Base-by-base conservation (phyloP, 345 rosid genomes). In the Psidium guajava region DNA sequence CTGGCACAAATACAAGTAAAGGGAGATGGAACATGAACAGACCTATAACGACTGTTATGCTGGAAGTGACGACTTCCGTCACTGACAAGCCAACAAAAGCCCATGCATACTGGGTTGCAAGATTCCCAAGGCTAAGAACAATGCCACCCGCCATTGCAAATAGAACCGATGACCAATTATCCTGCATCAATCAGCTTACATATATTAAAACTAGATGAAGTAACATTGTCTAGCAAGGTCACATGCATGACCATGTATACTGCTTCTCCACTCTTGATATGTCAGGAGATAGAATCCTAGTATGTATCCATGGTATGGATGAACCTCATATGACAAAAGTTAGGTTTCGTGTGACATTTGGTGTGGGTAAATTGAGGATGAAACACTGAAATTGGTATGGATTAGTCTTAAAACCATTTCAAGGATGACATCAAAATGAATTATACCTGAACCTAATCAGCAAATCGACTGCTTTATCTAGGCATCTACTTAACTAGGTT, bases 61-160 rank as follows among this genome's bases (percentile, higher is more conserved):
- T 91, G 44, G 93, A 88, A 54, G 93, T n/a, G 84, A 96, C 91
- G 40, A 95, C 98, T 92, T 93, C 93, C 18, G 95, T 93, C 12
- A 96, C 95, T 4, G 98, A 94, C 86, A 96, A 90, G 53, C 99
- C 98, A 69, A 93, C 94, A 85, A 94, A 92, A 87, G 98, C 98
- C 92, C 93, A 91, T 77, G 96, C 95, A 86, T 95, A 95, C 83
- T 93, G 98, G 55, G 98, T 90, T 42, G 93, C 83, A 51, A 96
- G 86, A 86, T 95, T 95, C 83, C 98, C 99, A 3, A 95, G 54
- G 92, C 98, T 93, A 47, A 95, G 92, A 74, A 92, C 92, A 54
- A 95, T 74, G 40, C 97, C 98, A 84, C 98, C 98, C 11, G 87
- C 94, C 96, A 93, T 91, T 57, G 99, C 95, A 87, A 95, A 95